Evolutionary conservation across 371 early-diverging fungal genomes (phyloP).

Genomic region (Rhizopus microsporus): DNA sequence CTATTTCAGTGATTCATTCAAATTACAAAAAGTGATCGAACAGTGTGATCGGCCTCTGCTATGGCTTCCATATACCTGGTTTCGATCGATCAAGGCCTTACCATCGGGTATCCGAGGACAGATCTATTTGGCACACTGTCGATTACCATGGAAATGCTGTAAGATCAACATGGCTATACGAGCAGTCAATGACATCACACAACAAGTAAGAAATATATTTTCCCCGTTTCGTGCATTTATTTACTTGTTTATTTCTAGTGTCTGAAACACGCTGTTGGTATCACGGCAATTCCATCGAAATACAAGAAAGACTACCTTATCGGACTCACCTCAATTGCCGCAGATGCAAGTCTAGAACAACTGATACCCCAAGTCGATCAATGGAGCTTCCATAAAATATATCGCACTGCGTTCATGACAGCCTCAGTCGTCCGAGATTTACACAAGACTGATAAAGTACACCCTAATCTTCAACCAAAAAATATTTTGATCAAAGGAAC

Average conservation of each 20-base stretch:
- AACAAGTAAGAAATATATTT: neutral
- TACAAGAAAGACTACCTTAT: conserved; percentile 8
- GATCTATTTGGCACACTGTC: conserved; percentile 16
- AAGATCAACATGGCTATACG: neutral
- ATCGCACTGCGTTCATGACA: conserved; percentile 8
- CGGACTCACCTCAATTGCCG: conserved; percentile 16
- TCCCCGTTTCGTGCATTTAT: neutral
- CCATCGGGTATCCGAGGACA: conserved; percentile 24
- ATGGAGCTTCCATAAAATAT: conserved; percentile 21
- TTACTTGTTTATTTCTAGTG: neutral
- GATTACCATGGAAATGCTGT: conserved; percentile 8
- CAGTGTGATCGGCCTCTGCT: conserved; percentile 1
- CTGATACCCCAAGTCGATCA: conserved; percentile 27
- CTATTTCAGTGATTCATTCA: conserved; percentile 17
- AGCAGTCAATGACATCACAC: conserved; percentile 4
- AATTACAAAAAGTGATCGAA: conserved; percentile 5
- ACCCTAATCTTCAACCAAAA: conserved; percentile 22
- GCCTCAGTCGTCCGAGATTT: conserved; percentile 16
- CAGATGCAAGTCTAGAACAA: conserved; percentile 19
- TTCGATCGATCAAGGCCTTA: conserved; percentile 6
- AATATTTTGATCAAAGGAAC: conserved; percentile 9
- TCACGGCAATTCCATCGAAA: conserved; percentile 16
- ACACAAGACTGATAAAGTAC: conserved; percentile 8
- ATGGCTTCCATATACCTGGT: conserved; percentile 25
- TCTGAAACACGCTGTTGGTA: conserved; percentile 13